phyloP scores from a whole-genome alignment of 2,329 filamentous ascomycete species.

The Fusarium sp. region DNA sequence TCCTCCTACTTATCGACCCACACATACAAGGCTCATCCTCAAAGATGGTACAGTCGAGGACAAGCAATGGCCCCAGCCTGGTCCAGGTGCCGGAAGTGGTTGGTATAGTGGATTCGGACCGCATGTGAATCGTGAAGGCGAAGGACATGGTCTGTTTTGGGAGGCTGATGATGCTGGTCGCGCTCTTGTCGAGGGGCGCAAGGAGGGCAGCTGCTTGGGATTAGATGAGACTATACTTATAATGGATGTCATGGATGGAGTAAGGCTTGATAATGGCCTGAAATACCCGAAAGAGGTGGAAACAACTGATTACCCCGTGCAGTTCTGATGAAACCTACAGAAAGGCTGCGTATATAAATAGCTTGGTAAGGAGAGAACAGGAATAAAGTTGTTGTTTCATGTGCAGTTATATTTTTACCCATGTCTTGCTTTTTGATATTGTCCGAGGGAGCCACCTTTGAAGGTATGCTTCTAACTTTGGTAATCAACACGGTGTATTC shows the following conservation, averaged over 20 bases:
- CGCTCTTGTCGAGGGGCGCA: conserved; percentile 80
- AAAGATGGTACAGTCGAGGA: conserved; percentile 62
- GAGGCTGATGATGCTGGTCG: conserved; percentile 83
- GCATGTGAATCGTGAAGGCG: conserved; percentile 57
- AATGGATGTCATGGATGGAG: conserved; percentile 78
- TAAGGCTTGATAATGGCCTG: conserved; percentile 65
- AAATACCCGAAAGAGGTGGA: conserved; percentile 61
- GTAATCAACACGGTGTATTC: no score
- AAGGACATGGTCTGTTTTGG: conserved; percentile 88
- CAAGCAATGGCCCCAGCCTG: conserved; percentile 60
- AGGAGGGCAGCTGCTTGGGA: conserved; percentile 79
- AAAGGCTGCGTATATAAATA: no score
- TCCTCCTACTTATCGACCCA: conserved; percentile 58
- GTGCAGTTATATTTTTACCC: no score
- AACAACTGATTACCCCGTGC: background rate
- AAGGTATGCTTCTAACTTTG: no score
- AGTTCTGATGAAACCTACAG: background rate
- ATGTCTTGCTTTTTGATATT: no score
- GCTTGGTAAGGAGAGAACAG: no score
- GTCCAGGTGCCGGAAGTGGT: conserved; percentile 3
- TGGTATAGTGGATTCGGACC: conserved; percentile 1
- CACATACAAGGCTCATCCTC: conserved; percentile 66
- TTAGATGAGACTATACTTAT: conserved; percentile 68
- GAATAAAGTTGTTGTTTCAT: no score
- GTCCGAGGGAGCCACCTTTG: no score